phyloP scores from a whole-genome alignment of 345 rosid species.

The Gossypium bickii region DNA sequence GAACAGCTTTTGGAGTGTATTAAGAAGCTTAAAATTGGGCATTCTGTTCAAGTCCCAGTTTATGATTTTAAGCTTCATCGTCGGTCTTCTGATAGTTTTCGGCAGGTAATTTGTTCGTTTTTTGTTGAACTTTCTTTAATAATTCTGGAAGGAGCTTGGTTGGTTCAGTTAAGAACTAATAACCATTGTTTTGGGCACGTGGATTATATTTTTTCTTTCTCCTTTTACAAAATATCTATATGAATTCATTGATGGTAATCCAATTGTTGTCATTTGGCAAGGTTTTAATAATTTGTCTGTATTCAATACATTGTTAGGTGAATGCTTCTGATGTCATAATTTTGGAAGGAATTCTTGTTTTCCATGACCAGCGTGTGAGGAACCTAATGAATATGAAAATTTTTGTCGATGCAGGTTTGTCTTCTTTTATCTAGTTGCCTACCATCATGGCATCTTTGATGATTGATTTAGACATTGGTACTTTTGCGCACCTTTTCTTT shows the following conservation, averaged over 20 bases:
- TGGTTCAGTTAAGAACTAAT: not conserved
- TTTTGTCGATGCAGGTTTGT: slow-evolving; percentile 89
- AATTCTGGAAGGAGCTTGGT: not conserved
- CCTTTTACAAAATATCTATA: not conserved
- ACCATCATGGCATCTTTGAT: slow-evolving; percentile 10
- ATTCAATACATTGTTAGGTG: slow-evolving; percentile 43
- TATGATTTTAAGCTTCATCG: slow-evolving; percentile 89
- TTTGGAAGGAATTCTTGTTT: slow-evolving; percentile 93
- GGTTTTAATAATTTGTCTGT: not conserved
- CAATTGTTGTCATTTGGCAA: not conserved
- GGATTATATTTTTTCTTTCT: not conserved
- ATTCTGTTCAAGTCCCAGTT: slow-evolving; percentile 77
- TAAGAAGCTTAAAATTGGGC: slow-evolving; percentile 65
- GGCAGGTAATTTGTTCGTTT: slow-evolving; percentile 51
- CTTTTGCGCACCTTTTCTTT: slow-evolving; percentile 5
- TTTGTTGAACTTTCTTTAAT: not conserved
- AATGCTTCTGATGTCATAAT: slow-evolving; percentile 98
- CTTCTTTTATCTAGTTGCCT: slow-evolving; percentile 12
- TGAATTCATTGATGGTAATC: not conserved
- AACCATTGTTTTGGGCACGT: slow-evolving; percentile 1
- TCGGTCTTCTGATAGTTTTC: slow-evolving; percentile 72
- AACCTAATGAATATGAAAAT: slow-evolving; percentile 95
- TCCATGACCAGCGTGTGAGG: slow-evolving; percentile 87
- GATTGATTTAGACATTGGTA: not conserved
- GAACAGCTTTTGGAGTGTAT: slow-evolving; percentile 92